phyloP scores from a whole-genome alignment of 108 stramenopile genomes.

The Discostella stelligeroides region DNA sequence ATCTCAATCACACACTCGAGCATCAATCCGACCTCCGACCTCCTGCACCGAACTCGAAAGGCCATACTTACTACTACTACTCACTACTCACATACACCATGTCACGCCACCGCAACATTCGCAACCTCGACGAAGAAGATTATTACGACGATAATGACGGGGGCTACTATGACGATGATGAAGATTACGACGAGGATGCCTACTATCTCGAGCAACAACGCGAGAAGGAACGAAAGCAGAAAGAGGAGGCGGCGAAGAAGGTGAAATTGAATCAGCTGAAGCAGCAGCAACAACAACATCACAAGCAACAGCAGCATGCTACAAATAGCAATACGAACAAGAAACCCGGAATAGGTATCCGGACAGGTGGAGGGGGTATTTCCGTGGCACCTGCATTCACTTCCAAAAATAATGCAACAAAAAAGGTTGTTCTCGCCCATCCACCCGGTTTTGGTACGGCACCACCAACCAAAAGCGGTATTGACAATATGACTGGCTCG shows the following conservation, averaged over 20 bases:
- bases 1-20: too few species aligned
- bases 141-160: conserved; percentile 73
- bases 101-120: conserved; percentile 82
- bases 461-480: conserved; percentile 12
- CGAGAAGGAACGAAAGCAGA: conserved; percentile 38
- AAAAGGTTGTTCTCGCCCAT: conserved; percentile 10
- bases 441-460: conserved; percentile 24
- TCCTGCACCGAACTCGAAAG: too few species aligned
- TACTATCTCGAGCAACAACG: conserved; percentile 46
- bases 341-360: conserved; percentile 2
- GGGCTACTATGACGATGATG: conserved; percentile 59
- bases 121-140: conserved; percentile 75
- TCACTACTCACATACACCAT: conserved; percentile 33
- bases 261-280: conserved; percentile 43
- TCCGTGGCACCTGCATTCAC: conserved; percentile 4
- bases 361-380: conserved; percentile 9
- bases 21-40: too few species aligned
- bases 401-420: neutral
- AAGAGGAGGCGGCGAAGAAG: conserved; percentile 41
- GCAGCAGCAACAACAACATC: conserved; percentile 18
- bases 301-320: conserved; percentile 16
- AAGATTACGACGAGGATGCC: conserved; percentile 64
- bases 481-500: neutral
- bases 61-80: too few species aligned
- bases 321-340: conserved; percentile 6